Base-by-base conservation (phyloP, 768 basidiomycete genomes). In the Tremella mesenterica region DNA sequence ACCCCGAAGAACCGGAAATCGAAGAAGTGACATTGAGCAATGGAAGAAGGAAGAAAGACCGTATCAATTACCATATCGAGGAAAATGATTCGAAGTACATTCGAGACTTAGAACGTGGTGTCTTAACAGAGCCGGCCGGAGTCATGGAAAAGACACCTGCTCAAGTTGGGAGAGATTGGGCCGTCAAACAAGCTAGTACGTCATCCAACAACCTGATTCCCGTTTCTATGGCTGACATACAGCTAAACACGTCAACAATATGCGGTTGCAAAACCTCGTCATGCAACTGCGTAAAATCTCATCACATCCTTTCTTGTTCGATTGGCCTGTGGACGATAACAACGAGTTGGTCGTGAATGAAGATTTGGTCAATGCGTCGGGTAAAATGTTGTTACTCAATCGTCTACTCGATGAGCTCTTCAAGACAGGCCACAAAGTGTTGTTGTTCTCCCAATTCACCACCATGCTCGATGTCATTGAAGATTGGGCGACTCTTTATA, bases 301-400 rank as follows among this genome's bases (percentile, higher is more conserved):
- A 2, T 90, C 86, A 13, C 90, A 96, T 73, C 91, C 92, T 0
- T 86, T 86, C 76, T 74, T 90, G 5, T 92, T 93, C 68, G 83
- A 87, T 59, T 88, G 87, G 85, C 85, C 87, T 0, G 63, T 77
- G 39, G 83, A 88, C 61, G 62, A 75, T 4, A 86, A 84, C 0
- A 76, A 76, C n/a, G 74, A 82, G 36, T 80, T 80, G 0, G 76
- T 85, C 38, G 73, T 92, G 33, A 82, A 86, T 60, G 83, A 86
- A 23, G 83, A 91, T 63, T 77, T 96, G 28, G 81, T 92, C 23
- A 83, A 85, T 52, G 82, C 83, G 0, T 89, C 86, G 52, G 95
- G 95, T 16, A 99, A 99, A 78, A 97, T 97, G 93, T 85, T 97
- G 79, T 76, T 99, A 2, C 80, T 99, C 0, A 87, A 96, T 58